Percentiles rank a stretch among this genome's conserved stretches.
Evolutionary conservation across 2,329 filamentous ascomycete genomes (phyloP).

Genomic region (Colletotrichum scovillei): DNA sequence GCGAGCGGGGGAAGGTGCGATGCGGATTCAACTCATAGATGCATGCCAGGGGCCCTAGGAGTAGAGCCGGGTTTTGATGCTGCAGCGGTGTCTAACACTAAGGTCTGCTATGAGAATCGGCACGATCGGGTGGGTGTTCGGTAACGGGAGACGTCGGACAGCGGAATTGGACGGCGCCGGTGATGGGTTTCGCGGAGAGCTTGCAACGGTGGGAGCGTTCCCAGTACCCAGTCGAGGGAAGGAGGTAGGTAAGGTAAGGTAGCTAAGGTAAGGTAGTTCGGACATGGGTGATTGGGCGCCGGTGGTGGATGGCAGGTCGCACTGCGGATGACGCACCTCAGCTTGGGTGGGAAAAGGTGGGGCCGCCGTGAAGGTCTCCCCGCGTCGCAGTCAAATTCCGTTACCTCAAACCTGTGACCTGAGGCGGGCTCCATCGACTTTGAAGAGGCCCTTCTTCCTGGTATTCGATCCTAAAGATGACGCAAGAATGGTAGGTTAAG

Average conservation of each 20-base stretch:
- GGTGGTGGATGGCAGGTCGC: background rate
- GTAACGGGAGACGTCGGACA: background rate
- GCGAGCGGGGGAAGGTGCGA: background rate
- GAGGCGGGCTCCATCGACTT: too few relatives aligned
- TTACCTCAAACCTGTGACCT: too few relatives aligned
- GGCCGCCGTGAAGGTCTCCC: background rate
- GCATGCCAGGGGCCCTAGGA: background rate
- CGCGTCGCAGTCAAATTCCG: background rate
- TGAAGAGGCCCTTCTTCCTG: too few relatives aligned
- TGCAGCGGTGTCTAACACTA: background rate
- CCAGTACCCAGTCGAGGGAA: background rate
- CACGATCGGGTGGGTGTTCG: background rate
- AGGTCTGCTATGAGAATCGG: background rate
- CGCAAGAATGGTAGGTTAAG: too few relatives aligned
- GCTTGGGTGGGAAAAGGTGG: background rate
- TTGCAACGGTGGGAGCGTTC: background rate
- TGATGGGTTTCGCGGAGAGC: background rate
- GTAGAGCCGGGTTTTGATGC: background rate
- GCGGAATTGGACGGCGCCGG: background rate
- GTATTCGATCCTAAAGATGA: too few relatives aligned
- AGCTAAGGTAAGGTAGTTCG: background rate
- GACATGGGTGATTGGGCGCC: slow-evolving; percentile 7
- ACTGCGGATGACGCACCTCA: slow-evolving; percentile 3
- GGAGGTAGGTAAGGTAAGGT: background rate
- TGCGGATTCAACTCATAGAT: background rate